phyloP scores from a whole-genome alignment of 768 basidiomycete species.

The Clitopilus passeckerianus region DNA sequence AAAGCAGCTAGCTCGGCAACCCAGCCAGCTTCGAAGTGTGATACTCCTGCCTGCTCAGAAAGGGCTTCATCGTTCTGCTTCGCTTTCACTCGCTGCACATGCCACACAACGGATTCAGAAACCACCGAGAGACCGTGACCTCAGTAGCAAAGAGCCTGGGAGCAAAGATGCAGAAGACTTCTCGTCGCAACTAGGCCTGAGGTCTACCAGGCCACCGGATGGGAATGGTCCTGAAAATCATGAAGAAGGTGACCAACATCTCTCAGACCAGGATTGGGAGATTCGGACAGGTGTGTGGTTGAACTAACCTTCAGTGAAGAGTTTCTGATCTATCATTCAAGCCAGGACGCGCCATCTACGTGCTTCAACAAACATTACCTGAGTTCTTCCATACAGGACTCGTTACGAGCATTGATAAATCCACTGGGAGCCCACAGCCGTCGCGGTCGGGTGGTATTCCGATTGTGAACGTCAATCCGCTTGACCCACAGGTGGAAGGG shows the following conservation, averaged over 20 bases:
- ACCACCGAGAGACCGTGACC: not conserved
- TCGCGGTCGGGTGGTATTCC: conserved; percentile 16
- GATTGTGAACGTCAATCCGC: conserved; percentile 22
- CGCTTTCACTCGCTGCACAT: not conserved
- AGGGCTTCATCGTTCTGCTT: not conserved
- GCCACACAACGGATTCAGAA: not conserved
- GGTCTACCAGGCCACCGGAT: not conserved
- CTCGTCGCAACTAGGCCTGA: not conserved
- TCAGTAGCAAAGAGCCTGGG: not conserved
- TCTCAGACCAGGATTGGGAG: conserved; percentile 76
- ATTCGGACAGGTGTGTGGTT: conserved; percentile 57
- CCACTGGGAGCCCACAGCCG: conserved; percentile 30
- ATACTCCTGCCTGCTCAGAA: not conserved
- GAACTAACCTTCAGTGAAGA: not conserved
- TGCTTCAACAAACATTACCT: conserved; percentile 66
- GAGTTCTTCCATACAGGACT: conserved; percentile 69
- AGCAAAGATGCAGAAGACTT: not conserved
- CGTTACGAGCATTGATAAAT: conserved; percentile 47
- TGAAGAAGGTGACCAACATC: conserved; percentile 12
- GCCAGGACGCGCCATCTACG: conserved; percentile 65
- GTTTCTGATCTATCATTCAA: conserved; percentile 2
- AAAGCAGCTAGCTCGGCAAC: not conserved
- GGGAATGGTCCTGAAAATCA: not conserved
- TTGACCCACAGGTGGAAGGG: conserved; percentile 16
- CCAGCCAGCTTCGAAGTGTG: not conserved